Evolutionary conservation across 2,329 filamentous ascomycete species (phyloP).

Genomic region (Didymella glomerata): DNA sequence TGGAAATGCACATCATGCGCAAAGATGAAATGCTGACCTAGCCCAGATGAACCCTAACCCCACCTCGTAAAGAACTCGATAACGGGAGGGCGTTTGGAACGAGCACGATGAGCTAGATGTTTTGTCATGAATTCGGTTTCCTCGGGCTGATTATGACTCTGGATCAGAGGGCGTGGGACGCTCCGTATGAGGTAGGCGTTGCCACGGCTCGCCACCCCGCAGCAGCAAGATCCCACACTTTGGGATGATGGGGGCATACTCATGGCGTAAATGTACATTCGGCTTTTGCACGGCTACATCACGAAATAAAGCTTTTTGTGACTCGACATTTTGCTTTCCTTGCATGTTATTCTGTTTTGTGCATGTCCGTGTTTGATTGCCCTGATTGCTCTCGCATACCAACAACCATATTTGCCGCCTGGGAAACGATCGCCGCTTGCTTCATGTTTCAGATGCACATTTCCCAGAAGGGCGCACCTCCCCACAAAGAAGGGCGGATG

Average conservation of each 20-base stretch:
- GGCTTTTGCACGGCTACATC: conserved; percentile 47
- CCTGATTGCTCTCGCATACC: neutral
- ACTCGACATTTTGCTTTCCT: conserved; percentile 24
- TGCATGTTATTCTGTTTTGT: neutral
- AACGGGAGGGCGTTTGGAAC: conserved; percentile 37
- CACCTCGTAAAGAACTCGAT: conserved; percentile 64
- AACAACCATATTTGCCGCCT: neutral
- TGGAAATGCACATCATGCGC: conserved; percentile 22
- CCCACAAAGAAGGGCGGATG: conserved; percentile 8
- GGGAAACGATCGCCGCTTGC: neutral
- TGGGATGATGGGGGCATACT: conserved; percentile 53
- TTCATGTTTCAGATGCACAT: neutral
- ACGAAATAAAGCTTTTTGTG: conserved; percentile 42
- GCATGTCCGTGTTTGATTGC: no score
- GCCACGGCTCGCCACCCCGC: conserved; percentile 41
- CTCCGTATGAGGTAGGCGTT: conserved; percentile 38
- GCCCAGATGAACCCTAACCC: conserved; percentile 87
- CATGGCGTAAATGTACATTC: conserved; percentile 52
- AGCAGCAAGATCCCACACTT: conserved; percentile 45
- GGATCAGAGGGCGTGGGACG: conserved; percentile 51
- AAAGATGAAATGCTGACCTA: conserved; percentile 22
- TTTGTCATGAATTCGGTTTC: conserved; percentile 49
- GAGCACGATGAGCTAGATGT: conserved; percentile 46
- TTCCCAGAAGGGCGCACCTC: conserved; percentile 7
- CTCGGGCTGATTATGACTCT: conserved; percentile 51